phyloP scores from a whole-genome alignment of 495 filamentous ascomycete species.

The Mytilinidion resinicola region DNA sequence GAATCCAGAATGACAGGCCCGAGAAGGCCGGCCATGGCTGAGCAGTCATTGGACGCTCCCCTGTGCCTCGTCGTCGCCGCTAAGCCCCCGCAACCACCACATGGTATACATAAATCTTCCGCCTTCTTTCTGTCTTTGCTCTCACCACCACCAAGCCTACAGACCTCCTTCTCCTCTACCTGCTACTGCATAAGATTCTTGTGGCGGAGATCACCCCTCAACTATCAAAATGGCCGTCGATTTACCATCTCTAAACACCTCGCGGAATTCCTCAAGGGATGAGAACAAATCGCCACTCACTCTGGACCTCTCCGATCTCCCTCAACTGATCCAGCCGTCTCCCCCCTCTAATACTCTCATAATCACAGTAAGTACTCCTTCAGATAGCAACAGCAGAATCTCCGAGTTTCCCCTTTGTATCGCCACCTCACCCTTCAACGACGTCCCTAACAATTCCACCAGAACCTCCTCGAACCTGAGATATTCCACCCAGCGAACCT shows the following conservation, averaged over 20 bases:
- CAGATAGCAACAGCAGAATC: slow-evolving; percentile 41
- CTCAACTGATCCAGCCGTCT: slow-evolving; percentile 69
- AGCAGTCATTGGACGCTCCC: background rate
- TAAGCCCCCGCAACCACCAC: background rate
- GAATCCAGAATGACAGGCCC: background rate
- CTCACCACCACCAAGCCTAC: background rate
- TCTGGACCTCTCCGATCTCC: slow-evolving; percentile 75
- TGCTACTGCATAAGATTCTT: background rate
- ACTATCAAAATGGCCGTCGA: slow-evolving; percentile 11
- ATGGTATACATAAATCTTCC: background rate
- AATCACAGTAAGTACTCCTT: slow-evolving; percentile 42
- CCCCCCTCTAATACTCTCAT: slow-evolving; percentile 90
- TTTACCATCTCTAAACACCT: slow-evolving; percentile 19
- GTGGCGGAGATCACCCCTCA: background rate
- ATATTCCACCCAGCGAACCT: slow-evolving; percentile 78
- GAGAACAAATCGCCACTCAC: slow-evolving; percentile 51
- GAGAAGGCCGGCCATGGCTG: background rate
- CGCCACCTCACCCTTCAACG: background rate
- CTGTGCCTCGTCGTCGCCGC: background rate
- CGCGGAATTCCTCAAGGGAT: slow-evolving; percentile 24
- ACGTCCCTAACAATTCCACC: slow-evolving; percentile 5
- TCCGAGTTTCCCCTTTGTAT: background rate
- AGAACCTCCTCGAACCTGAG: slow-evolving; percentile 67
- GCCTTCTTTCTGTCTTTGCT: background rate
- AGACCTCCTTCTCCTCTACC: background rate